Percentiles rank a stretch among this genome's conserved stretches.
Evolutionary conservation across 129 eudicot species (phyloP).

Genomic region (Cynara cardunculus): DNA sequence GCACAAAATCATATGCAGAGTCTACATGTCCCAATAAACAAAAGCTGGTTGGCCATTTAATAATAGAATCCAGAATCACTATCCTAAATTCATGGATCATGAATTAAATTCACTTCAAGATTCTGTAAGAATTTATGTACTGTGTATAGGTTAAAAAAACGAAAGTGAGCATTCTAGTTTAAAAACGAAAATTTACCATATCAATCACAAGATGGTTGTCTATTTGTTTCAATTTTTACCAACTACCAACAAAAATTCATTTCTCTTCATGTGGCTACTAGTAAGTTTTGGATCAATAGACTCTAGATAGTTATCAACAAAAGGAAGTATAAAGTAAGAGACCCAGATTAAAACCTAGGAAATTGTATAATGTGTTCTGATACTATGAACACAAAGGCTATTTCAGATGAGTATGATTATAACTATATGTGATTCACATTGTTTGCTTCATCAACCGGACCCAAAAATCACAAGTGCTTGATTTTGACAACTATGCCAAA

Average conservation of each 20-base stretch:
- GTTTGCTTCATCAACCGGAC: not conserved
- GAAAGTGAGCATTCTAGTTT: not conserved
- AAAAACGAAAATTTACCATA: not conserved
- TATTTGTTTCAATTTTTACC: not conserved
- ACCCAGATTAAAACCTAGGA: not conserved
- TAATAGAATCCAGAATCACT: not conserved
- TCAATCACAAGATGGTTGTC: not conserved
- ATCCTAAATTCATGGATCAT: not conserved
- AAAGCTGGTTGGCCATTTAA: not conserved
- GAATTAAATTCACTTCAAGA: not conserved
- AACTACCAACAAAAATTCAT: not conserved
- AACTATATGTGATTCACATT: not conserved
- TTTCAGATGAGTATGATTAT: not conserved
- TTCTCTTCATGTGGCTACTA: not conserved
- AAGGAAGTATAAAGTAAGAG: not conserved
- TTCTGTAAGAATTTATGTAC: not conserved
- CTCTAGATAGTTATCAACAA: not conserved
- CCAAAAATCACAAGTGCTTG: not conserved
- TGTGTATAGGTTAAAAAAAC: not conserved
- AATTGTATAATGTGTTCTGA: not conserved
- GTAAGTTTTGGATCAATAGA: not conserved
- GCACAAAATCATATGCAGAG: slow-evolving; percentile 1
- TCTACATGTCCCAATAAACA: not conserved
- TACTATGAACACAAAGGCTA: not conserved
- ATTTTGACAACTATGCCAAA: not conserved